Evolutionary conservation across 2,329 filamentous ascomycete genomes (phyloP).

Genomic region (Colletotrichum sp.): DNA sequence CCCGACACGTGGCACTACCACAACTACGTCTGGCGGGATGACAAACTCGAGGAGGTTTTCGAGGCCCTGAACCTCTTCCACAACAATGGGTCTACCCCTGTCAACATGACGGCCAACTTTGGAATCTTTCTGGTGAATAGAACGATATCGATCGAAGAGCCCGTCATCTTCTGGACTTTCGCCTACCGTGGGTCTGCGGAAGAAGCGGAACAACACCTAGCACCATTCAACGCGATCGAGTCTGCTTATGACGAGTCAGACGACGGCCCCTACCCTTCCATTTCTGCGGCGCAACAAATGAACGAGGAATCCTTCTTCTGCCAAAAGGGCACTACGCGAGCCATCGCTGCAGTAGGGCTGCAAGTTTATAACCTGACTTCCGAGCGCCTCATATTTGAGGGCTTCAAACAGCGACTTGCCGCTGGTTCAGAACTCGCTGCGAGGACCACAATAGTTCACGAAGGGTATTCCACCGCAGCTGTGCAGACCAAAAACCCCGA

Average conservation of each 20-base stretch:
- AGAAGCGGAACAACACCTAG: conserved; percentile 25
- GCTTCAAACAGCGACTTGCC: background rate
- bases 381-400: background rate
- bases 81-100: conserved; percentile 18
- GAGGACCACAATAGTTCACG: conserved; percentile 19
- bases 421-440: background rate
- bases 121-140: conserved; percentile 17
- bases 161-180: conserved; percentile 27
- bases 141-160: conserved; percentile 10
- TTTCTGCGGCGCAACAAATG: conserved; percentile 5
- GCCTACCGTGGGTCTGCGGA: conserved; percentile 24
- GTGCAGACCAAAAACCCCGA: conserved; percentile 2
- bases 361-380: background rate
- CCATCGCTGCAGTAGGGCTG: background rate
- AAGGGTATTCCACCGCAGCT: conserved; percentile 28
- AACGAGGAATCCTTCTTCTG: background rate
- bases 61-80: conserved; percentile 25
- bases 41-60: conserved; percentile 27
- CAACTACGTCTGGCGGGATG: conserved; percentile 24
- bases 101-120: conserved; percentile 19
- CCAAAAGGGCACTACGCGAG: background rate
- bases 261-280: conserved; percentile 24
- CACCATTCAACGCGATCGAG: conserved; percentile 26
- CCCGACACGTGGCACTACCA: conserved; percentile 26
- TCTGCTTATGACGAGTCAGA: conserved; percentile 1